A percentile compares a stretch with the other conserved stretches of the same genome.
Evolutionary conservation across 148 eudicot genomes (phyloP).

Genomic region (Nepenthes mirabilis): DNA sequence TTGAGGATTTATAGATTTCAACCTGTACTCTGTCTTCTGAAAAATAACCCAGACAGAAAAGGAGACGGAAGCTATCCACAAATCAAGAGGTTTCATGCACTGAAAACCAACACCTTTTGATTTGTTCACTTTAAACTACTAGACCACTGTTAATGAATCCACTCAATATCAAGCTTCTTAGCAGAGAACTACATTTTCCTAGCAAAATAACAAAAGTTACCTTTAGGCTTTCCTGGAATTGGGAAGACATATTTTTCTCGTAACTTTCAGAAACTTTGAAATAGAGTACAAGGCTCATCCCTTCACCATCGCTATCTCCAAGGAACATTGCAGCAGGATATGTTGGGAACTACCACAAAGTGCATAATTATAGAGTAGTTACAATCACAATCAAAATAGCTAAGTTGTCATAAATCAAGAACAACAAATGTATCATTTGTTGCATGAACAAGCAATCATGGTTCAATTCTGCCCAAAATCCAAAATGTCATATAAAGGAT

Average conservation of each 20-base stretch:
- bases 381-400: neutral
- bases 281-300: slow-evolving; percentile 75
- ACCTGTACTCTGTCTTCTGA: too few relatives aligned
- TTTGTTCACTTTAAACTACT: too few relatives aligned
- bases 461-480: too few relatives aligned
- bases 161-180: neutral
- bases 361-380: neutral
- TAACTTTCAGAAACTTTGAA: slow-evolving; percentile 60
- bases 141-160: too few relatives aligned
- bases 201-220: slow-evolving; percentile 17
- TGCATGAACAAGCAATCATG: too few relatives aligned
- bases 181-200: neutral
- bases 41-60: neutral
- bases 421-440: too few relatives aligned
- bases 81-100: neutral
- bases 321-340: slow-evolving; percentile 67
- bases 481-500: too few relatives aligned
- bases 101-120: neutral
- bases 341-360: slow-evolving; percentile 48
- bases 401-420: neutral
- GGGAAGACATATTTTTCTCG: slow-evolving; percentile 50
- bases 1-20: too few relatives aligned
- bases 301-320: slow-evolving; percentile 75
- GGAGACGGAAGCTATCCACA: neutral
- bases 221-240: slow-evolving; percentile 59